Conservation (phyloP, 2,329 filamentous ascomycete genomes). For the Thielaviopsis ethacetica region DNA sequence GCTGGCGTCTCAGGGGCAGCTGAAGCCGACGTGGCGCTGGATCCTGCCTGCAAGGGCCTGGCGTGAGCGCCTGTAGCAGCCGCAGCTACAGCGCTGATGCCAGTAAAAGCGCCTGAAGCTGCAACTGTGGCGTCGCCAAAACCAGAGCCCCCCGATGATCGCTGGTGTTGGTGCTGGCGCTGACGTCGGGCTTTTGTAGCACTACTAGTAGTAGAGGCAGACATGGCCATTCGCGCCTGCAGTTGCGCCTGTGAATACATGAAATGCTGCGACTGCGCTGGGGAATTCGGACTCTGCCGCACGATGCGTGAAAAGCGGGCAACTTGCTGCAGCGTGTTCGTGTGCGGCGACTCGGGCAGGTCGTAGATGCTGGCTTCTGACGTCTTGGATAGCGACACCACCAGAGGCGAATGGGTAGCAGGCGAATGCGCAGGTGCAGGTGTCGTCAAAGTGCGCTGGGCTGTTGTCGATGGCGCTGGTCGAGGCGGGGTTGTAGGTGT, state of each 20-base stretch:
- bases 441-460: background rate
- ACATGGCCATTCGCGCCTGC: background rate
- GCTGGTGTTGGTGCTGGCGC: no score
- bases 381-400: background rate
- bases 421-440: no score
- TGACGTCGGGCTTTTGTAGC: background rate
- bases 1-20: conserved; percentile 11
- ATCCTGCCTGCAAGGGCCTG: background rate
- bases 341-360: conserved; percentile 7
- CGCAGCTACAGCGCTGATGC: background rate
- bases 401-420: background rate
- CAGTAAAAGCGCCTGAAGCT: background rate
- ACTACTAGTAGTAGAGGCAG: no score
- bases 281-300: background rate
- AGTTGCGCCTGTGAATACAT: conserved; percentile 18
- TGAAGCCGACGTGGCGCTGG: conserved; percentile 1
- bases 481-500: conserved; percentile 3
- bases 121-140: background rate
- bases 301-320: background rate
- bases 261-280: conserved; percentile 17
- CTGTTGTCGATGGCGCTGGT: background rate
- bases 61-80: background rate
- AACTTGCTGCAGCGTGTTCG: conserved; percentile 1
- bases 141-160: no score
- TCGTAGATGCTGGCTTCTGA: conserved; percentile 5